Base-by-base conservation (phyloP, 2,329 filamentous ascomycete species). In the Neopestalotiopsis rosae region DNA sequence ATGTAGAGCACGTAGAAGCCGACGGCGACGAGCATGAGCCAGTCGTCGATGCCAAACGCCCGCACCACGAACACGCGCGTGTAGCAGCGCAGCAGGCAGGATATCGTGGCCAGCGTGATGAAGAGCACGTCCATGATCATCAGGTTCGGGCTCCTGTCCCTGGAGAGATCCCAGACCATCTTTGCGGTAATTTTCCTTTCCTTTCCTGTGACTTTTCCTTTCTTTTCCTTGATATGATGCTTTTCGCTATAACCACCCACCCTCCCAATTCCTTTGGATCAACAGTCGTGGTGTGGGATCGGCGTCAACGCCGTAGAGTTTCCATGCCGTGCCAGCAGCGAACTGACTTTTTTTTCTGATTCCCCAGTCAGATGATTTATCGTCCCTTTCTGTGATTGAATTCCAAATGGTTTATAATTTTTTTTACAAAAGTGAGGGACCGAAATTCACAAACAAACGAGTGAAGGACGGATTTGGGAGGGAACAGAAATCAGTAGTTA, bases 11-110 rank as follows among this genome's bases (percentile, higher is more conserved):
- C 20, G 62, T 65, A 65, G 6, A 65, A 49, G 56, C 38, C 30
- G 12, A 58, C 14, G n/a, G 64, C 64, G 42, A 58, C 30, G n/a
- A 59, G 17, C 64, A 66, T 66, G 28, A 66, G 64, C 64, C 64
- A 66, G 64, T 66, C 64, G 34, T 66, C 64, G 17, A 49, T 45
- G 20, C 64, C 64, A 34, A 59, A 40, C 17, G 45, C 52, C 13
- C 20, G 45, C 20, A 66, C 52, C 42, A 66, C 52, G 17, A 58
- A 24, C 10, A 66, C 10, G 13, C 64, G 45, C 17, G 64, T 66
- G 49, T 59, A 57, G 64, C 62, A 65, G 2, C 62, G 38, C 24
- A 65, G 30, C 2, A 49, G 38, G n/a, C 20, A 38, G 2, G 62
- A 49, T 32, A 65, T 24, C 20, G 30, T 14, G 42, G 62, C 62